phyloP scores from a whole-genome alignment of 345 rosid species.

The Euphorbia tirucalli region DNA sequence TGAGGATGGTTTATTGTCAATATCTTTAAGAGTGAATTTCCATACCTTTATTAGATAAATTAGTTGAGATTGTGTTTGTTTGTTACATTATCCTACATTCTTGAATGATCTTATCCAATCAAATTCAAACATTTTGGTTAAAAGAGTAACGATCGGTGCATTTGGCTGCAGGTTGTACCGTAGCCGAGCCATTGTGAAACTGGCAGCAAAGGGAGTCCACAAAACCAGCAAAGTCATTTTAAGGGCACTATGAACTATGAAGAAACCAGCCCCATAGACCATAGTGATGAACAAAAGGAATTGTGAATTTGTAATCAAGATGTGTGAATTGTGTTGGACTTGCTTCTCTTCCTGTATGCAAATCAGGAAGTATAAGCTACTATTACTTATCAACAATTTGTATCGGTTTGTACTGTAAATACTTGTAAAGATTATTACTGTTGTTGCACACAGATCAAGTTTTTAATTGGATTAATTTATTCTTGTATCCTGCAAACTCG shows the following conservation, averaged over 20 bases:
- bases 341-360: too few relatives aligned
- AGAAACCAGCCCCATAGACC: slow-evolving; percentile 12
- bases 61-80: too few relatives aligned
- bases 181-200: slow-evolving; percentile 54
- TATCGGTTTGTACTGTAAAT: not conserved
- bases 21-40: not conserved
- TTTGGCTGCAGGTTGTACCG: slow-evolving; percentile 54
- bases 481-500: too few relatives aligned
- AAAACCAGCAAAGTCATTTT: slow-evolving; percentile 64
- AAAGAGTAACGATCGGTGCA: not conserved
- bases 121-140: not conserved
- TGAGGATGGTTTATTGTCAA: not conserved
- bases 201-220: slow-evolving; percentile 73
- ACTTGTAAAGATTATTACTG: too few relatives aligned
- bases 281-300: slow-evolving; percentile 4
- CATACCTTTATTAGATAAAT: too few relatives aligned
- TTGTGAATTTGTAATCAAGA: not conserved
- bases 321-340: not conserved
- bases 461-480: too few relatives aligned
- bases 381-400: not conserved
- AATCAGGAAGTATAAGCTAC: too few relatives aligned
- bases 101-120: not conserved
- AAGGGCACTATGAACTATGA: slow-evolving; percentile 46
- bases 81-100: not conserved
- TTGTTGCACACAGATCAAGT: too few relatives aligned